Evolutionary conservation across 2,329 filamentous ascomycete genomes (phyloP).

Genomic region (Trichophyton rubrum): DNA sequence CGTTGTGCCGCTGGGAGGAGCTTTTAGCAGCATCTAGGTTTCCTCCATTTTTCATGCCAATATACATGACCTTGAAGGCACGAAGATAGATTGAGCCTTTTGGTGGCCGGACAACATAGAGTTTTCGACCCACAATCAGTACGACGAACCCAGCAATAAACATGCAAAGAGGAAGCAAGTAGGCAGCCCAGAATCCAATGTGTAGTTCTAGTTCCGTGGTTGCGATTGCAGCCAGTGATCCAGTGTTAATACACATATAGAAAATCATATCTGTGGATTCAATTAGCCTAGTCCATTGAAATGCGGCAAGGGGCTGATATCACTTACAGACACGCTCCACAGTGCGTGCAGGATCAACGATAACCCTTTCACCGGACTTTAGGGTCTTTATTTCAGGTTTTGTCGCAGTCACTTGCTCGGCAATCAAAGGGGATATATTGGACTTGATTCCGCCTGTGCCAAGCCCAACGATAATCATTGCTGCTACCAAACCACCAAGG

Average conservation of each 20-base stretch:
- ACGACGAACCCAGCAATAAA: slow-evolving; percentile 50
- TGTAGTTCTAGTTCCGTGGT: slow-evolving; percentile 57
- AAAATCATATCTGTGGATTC: slow-evolving; percentile 48
- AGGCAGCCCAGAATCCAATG: slow-evolving; percentile 55
- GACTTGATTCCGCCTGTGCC: slow-evolving; percentile 58
- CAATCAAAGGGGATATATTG: slow-evolving; percentile 48
- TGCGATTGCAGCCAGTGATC: slow-evolving; percentile 53
- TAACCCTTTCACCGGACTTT: slow-evolving; percentile 42
- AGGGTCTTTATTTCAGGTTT: slow-evolving; percentile 37
- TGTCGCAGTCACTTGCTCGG: slow-evolving; percentile 51
- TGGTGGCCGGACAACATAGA: slow-evolving; percentile 38
- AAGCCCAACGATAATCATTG: slow-evolving; percentile 51
- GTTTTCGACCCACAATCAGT: slow-evolving; percentile 35
- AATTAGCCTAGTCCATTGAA: slow-evolving; percentile 1
- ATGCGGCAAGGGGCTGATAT: not conserved
- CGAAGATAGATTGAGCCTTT: slow-evolving; percentile 54
- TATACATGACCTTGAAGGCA: slow-evolving; percentile 43
- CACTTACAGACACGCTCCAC: slow-evolving; percentile 47
- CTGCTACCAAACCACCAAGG: slow-evolving; percentile 42
- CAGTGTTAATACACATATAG: slow-evolving; percentile 61
- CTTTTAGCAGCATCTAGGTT: slow-evolving; percentile 54
- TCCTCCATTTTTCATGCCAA: slow-evolving; percentile 43
- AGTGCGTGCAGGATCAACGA: slow-evolving; percentile 55
- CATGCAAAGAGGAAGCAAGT: slow-evolving; percentile 48
- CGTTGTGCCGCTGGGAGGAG: slow-evolving; percentile 45